Evolutionary conservation across 345 rosid genomes (phyloP).

Genomic region (Gossypium mustelinum): DNA sequence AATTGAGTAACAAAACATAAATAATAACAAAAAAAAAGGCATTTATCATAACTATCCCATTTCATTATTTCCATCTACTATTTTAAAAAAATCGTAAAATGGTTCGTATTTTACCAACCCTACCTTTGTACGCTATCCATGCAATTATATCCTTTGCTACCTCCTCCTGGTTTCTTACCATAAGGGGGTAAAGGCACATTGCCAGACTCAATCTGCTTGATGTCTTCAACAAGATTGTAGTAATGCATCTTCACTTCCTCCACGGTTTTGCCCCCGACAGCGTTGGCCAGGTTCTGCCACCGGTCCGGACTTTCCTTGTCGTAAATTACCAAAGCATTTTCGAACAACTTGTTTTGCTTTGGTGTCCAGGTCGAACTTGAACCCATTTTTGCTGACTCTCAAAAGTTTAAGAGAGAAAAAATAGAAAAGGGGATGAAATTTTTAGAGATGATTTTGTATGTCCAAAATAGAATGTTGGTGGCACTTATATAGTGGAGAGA

Average conservation of each 20-base stretch:
- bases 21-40: too few species aligned
- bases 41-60: too few species aligned
- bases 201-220: constrained; percentile 44
- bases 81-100: not conserved
- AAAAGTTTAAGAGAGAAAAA: not conserved
- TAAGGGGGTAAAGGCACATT: constrained; percentile 44
- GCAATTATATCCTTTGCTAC: constrained; percentile 7
- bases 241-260: constrained; percentile 45
- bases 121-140: constrained; percentile 33
- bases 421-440: not conserved
- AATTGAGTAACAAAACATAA: too few species aligned
- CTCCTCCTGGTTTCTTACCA: constrained; percentile 18
- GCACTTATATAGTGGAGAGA: too few species aligned
- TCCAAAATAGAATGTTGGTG: too few species aligned
- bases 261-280: constrained; percentile 36
- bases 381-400: constrained; percentile 24
- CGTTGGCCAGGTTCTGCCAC: constrained; percentile 49
- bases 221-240: constrained; percentile 41
- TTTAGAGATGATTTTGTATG: too few species aligned
- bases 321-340: constrained; percentile 43
- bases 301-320: constrained; percentile 49
- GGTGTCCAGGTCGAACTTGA: constrained; percentile 41
- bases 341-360: constrained; percentile 52
- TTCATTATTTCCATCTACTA: not conserved
- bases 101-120: too few species aligned